phyloP scores from a whole-genome alignment of 108 stramenopile genomes.

The Skeletonema marinoi region DNA sequence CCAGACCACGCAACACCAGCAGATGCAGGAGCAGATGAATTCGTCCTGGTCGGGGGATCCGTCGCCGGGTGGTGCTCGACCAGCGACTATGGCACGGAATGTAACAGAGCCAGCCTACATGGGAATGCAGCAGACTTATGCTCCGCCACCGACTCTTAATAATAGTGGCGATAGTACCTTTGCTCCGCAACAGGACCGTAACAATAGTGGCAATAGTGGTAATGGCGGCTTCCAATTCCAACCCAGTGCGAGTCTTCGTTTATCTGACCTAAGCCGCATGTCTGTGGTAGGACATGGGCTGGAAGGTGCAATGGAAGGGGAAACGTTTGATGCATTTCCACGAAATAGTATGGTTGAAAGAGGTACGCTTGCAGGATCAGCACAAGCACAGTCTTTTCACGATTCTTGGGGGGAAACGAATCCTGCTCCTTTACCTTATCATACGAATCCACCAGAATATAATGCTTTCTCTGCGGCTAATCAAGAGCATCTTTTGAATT shows the following conservation, averaged over 20 bases:
- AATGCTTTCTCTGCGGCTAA: constrained; percentile 6
- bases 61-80: background rate
- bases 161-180: background rate
- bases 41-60: background rate
- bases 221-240: background rate
- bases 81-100: background rate
- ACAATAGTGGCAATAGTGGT: background rate
- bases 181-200: background rate
- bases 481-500: constrained; percentile 3
- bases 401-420: constrained; percentile 16
- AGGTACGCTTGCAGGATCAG: background rate
- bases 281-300: background rate
- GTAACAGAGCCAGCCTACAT: background rate
- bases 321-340: constrained; percentile 5
- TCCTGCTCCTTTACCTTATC: constrained; percentile 20
- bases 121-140: background rate
- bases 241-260: background rate
- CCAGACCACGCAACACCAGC: background rate
- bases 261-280: background rate
- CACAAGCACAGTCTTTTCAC: background rate
- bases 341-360: background rate
- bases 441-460: background rate
- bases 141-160: background rate
- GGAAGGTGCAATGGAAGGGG: background rate
- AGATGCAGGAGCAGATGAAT: background rate